Base-by-base conservation (phyloP, 345 rosid genomes). In the Eucalyptus caleyi region DNA sequence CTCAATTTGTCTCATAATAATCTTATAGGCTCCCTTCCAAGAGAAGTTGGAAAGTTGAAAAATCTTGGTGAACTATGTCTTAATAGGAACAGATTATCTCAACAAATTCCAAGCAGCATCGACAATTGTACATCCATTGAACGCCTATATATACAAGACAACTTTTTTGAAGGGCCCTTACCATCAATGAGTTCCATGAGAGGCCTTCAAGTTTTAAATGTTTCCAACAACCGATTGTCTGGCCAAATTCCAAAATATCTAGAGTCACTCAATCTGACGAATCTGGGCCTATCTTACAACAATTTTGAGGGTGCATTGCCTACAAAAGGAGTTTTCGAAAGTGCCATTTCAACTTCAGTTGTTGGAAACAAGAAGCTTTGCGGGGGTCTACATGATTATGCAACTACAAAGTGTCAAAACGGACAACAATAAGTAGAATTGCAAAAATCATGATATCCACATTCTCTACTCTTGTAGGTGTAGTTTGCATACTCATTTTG, bases 261-360 rank as follows among this genome's bases (percentile, higher is more conserved):
- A 27, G 7, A 0, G 34, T 85, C 13, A 0, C 1, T 72, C 1
- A 34, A 72, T 34, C 4, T 34, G 13, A 34, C 4, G 0, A 69
- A 69, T 32, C 3, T 69, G 4, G 32, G 80, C 80, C 42, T 69
- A 4, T 69, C 80, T 69, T 69, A 16, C 80, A 32, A 69, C 4
- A 1, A 69, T 69, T 69, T 69, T 4, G 80, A 32, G 42, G 80
- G 80, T 69, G 42, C 42, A 16, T 16, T 69, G 0, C 80, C 80
- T 16, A 32, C 2, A 0, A 0, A 24, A 32, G 80, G 80, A 69
- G 7, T 69, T 16, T 69, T 69, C 0, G 2, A 2, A 69, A 32
- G 42, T 69, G 12, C 7, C 42, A 69, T 16, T 16, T 18, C 42
- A 32, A 69, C 42, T 69, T 69, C 24, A 32, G 2, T 83, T 16